Evolutionary conservation across 805 yeast species (phyloP), one percentile per base, ranked within the genome.

Genomic region (Lipomyces sp.): DNA sequence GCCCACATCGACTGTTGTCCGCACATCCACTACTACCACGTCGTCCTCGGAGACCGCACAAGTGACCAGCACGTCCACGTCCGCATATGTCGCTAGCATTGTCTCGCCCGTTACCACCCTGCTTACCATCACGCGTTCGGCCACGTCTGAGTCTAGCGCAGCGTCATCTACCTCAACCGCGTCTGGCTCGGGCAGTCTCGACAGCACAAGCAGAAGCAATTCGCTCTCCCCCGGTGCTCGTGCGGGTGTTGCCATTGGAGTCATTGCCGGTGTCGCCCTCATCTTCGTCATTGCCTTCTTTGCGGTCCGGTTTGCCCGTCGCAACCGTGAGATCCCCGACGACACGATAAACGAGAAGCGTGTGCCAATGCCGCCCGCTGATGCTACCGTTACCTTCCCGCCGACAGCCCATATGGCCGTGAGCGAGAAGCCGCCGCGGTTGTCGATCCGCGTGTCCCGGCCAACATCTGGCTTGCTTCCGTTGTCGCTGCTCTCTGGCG

Each of bases 161-260:
- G 96, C 97, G 68, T 91, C 96, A 54, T 83, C 88, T 18, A 75
- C 74, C 22, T 74, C 74, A 53, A 76, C 79, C 24, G 90, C 91
- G 55, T 87, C 91, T 7, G 86, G 88, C 60, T 82, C 83, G 67
- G 91, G 46, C 38, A 26, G 38, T 16, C 24, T 32, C 14, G 23
- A 39, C 6, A 36, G 23, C 28, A 26, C 53, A 3, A 31, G 28
- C n/a, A 35, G 33, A 34, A 39, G 48, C 4, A 40, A 46, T n/a
- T 36, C 50, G n/a, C 44, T 55, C 18, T 45, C 55, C 11, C 33
- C 52, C 14, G 59, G 58, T 21, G 55, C 52, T 13, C 54, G 54
- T 14, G 59, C 57, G 7, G 59, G 59, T 8, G 53, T 55, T 35
- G 49, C 52, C 41, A 47, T 55, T 26, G 59, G 57, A 16, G 57